A percentile compares a stretch with the other conserved stretches of the same genome.
Conservation (phyloP, 306 rosid species). For the cucumber (Cucumis sativus) region DNA sequence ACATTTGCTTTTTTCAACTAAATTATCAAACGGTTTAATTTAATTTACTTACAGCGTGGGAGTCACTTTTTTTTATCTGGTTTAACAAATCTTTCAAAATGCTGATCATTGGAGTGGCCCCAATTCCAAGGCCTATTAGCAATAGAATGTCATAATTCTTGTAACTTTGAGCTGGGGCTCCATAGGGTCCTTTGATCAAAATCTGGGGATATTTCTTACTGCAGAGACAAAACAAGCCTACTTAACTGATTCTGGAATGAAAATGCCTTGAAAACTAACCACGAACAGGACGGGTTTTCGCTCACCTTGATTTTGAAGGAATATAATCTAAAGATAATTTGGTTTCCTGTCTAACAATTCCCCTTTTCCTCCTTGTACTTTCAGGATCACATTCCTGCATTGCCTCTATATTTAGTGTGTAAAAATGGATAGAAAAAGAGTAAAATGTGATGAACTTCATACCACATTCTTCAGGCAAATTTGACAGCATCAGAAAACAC, state of each 20-base stretch:
- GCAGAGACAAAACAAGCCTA: background rate
- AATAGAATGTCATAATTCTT: constrained; percentile 46
- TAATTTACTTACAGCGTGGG: background rate
- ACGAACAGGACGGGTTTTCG: background rate
- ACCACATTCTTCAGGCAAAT: background rate
- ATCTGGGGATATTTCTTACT: constrained; percentile 36
- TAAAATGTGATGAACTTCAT: background rate
- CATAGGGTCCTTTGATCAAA: constrained; percentile 55
- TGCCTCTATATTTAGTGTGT: background rate
- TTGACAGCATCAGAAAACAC: background rate
- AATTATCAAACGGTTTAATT: background rate
- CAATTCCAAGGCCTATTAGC: constrained; percentile 60
- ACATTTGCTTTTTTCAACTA: background rate
- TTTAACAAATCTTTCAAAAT: constrained; percentile 50
- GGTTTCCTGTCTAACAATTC: constrained; percentile 45
- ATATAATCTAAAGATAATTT: constrained; percentile 14
- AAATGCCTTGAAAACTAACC: background rate
- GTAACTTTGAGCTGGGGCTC: constrained; percentile 66
- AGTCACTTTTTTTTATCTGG: constrained; percentile 25
- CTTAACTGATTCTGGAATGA: background rate
- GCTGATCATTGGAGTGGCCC: constrained; percentile 69
- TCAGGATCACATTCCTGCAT: constrained; percentile 47
- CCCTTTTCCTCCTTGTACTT: constrained; percentile 19
- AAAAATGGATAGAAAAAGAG: background rate
- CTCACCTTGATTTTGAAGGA: constrained; percentile 18